Evolutionary conservation across 2,329 filamentous ascomycete genomes (phyloP).

Genomic region (Annulohypoxylon truncatum): DNA sequence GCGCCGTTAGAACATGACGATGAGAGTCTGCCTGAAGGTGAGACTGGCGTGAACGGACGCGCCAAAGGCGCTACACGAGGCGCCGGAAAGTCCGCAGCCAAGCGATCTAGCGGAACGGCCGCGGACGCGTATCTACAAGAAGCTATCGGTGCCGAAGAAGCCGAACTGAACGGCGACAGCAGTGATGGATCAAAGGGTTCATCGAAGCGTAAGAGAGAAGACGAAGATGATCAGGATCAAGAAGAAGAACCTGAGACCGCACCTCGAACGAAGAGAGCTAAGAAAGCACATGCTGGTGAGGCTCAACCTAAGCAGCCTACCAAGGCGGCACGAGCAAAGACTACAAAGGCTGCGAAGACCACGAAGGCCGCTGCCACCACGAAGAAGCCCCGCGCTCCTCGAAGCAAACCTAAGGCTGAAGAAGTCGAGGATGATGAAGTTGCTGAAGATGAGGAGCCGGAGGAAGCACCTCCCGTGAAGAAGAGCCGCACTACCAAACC

Average conservation of each 20-base stretch:
- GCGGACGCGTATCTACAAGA: neutral
- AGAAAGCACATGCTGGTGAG: neutral
- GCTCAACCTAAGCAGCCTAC: neutral
- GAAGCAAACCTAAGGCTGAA: slow-evolving; percentile 1
- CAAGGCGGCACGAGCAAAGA: neutral
- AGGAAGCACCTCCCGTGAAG: neutral
- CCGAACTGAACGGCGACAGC: neutral
- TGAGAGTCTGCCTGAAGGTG: no score
- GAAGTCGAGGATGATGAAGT: neutral
- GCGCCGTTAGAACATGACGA: neutral
- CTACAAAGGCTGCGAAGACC: neutral
- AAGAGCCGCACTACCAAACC: slow-evolving; percentile 24
- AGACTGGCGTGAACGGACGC: neutral
- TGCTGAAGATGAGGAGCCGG: neutral
- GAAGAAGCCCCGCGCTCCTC: neutral
- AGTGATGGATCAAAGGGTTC: neutral
- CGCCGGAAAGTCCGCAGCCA: neutral
- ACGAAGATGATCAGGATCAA: neutral
- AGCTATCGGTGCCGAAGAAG: neutral
- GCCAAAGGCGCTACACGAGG: neutral
- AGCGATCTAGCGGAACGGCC: neutral
- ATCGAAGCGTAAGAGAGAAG: slow-evolving; percentile 34
- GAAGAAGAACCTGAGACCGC: slow-evolving; percentile 1
- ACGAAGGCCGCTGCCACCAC: neutral
- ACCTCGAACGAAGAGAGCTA: neutral